Conservation (phyloP, 2,329 filamentous ascomycete genomes). For the Rhynchosporium agropyri region DNA sequence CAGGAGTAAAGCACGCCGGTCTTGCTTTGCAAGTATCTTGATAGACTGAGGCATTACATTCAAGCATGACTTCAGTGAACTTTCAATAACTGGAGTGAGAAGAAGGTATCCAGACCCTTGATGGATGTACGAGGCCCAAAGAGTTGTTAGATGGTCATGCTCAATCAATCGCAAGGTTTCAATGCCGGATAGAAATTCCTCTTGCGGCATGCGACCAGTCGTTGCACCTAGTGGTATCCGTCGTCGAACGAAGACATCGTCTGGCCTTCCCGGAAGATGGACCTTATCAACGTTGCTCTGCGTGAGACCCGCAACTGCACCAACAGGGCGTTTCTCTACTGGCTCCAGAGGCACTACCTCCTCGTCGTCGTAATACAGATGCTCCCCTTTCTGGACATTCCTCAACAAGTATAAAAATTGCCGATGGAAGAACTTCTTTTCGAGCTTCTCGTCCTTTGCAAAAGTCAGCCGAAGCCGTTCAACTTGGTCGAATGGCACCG, state of each 20-base stretch:
- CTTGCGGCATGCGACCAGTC: conserved; percentile 49
- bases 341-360: conserved; percentile 72
- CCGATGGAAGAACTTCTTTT: conserved; percentile 68
- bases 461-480: conserved; percentile 63
- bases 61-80: conserved; percentile 68
- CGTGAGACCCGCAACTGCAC: conserved; percentile 47
- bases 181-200: conserved; percentile 64
- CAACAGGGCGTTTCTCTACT: conserved; percentile 56
- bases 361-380: conserved; percentile 65
- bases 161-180: conserved; percentile 59
- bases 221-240: conserved; percentile 55
- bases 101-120: conserved; percentile 66
- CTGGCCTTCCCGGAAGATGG: conserved; percentile 62
- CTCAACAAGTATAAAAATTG: conserved; percentile 73
- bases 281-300: conserved; percentile 58
- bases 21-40: conserved; percentile 62
- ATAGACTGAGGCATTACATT: conserved; percentile 63
- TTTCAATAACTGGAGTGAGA: conserved; percentile 67
- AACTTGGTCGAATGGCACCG: conserved; percentile 67
- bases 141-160: conserved; percentile 70
- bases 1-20: conserved; percentile 61
- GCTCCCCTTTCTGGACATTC: conserved; percentile 60
- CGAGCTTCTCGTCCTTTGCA: conserved; percentile 62
- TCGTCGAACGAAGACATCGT: conserved; percentile 59
- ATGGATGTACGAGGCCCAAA: conserved; percentile 71